A percentile compares a stretch with the other conserved stretches of the same genome.
These are phyloP conservation scores for Talaromyces verruculosus DNA, from an alignment of 2,329 filamentous ascomycete genomes.

Conservation along the genomic window DNA sequence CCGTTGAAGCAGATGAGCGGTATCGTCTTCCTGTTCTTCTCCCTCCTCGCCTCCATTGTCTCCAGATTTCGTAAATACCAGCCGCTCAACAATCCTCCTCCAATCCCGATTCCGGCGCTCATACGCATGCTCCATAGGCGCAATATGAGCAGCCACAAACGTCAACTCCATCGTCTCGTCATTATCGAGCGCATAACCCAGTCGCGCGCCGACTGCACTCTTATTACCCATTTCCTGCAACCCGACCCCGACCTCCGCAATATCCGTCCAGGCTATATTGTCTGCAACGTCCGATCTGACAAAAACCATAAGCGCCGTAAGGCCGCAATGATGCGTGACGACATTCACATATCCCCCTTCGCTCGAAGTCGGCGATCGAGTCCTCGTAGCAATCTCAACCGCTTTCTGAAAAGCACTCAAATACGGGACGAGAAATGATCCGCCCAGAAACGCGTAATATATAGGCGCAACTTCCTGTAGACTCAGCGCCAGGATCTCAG, in stretches of 20 bases:
- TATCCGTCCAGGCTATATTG: conserved; percentile 65
- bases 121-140: conserved; percentile 79
- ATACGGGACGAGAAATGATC: conserved; percentile 74
- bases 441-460: conserved; percentile 79
- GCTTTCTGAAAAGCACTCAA: conserved; percentile 69
- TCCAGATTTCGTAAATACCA: conserved; percentile 64
- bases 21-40: conserved; percentile 35
- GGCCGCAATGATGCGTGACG: conserved; percentile 72
- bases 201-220: conserved; percentile 77
- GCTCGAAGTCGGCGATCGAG: conserved; percentile 31
- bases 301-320: conserved; percentile 88
- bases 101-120: conserved; percentile 81
- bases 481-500: conserved; percentile 64
- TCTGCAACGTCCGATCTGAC: conserved; percentile 60
- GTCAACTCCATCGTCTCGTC: conserved; percentile 64
- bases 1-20: conserved; percentile 32
- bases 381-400: conserved; percentile 65
- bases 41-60: conserved; percentile 41
- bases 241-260: conserved; percentile 82
- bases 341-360: conserved; percentile 64
- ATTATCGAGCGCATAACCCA: conserved; percentile 56
- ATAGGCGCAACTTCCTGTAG: conserved; percentile 90
- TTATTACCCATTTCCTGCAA: conserved; percentile 92
- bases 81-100: conserved; percentile 74
- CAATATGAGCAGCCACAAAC: conserved; percentile 84